Evolutionary conservation across 164 flowering plant species (phyloP).

Genomic region (Stephania japonica): DNA sequence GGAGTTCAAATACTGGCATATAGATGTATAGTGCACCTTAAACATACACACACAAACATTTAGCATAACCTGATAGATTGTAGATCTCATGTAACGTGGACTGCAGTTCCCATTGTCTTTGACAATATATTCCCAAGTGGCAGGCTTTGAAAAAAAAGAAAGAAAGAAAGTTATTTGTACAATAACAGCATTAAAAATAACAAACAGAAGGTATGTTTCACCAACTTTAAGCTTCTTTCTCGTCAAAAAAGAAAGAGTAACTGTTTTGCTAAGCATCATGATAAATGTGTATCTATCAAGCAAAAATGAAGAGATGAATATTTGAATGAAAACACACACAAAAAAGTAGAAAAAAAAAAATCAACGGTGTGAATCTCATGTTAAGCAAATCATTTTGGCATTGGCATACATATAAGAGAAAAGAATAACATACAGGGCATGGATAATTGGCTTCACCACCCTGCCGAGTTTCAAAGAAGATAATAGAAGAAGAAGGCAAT

Average conservation of each 20-base stretch:
- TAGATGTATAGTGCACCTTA: not conserved
- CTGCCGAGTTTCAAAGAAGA: conserved; percentile 74
- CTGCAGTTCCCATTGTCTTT: conserved; percentile 96
- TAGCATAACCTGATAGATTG: conserved; percentile 72
- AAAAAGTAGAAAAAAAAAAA: not conserved
- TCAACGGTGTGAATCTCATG: not conserved
- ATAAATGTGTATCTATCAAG: not conserved
- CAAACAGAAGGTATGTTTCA: too few relatives aligned
- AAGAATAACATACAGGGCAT: conserved; percentile 49
- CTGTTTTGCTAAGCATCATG: not conserved
- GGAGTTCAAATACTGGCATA: not conserved
- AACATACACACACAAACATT: not conserved
- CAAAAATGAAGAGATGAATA: not conserved
- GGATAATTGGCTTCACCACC: conserved; percentile 79
- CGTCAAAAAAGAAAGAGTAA: not conserved
- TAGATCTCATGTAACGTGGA: conserved; percentile 96
- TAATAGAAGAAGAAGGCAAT: conserved; percentile 47
- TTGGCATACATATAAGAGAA: not conserved
- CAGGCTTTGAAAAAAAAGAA: conserved; percentile 47
- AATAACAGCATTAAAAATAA: not conserved
- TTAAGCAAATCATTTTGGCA: not conserved
- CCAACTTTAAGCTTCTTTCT: too few relatives aligned
- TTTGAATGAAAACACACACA: not conserved
- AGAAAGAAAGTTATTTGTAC: not conserved
- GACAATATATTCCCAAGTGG: conserved; percentile 78